Conservation (phyloP, 768 basidiomycete species). For the Collybia sp. region DNA sequence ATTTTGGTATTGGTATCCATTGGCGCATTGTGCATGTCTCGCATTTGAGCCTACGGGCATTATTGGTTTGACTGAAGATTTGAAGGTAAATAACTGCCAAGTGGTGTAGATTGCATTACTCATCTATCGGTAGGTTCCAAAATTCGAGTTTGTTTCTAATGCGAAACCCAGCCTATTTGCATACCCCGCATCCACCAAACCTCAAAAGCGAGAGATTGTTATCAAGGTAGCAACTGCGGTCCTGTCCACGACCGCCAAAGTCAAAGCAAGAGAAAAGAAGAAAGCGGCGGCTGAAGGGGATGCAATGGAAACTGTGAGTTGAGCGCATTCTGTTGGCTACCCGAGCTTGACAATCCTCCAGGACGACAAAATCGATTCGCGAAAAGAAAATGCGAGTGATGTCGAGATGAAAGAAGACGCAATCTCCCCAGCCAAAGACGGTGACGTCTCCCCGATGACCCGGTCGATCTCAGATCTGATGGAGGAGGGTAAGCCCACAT, state of each 20-base stretch:
- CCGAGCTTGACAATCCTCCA: slow-evolving; percentile 18
- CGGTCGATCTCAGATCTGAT: slow-evolving; percentile 47
- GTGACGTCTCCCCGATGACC: slow-evolving; percentile 53
- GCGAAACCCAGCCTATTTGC: slow-evolving; percentile 89
- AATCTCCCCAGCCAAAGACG: slow-evolving; percentile 35
- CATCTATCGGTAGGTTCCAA: slow-evolving; percentile 63
- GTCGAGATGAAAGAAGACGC: slow-evolving; percentile 76
- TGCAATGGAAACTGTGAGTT: slow-evolving; percentile 77
- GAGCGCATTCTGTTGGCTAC: neutral
- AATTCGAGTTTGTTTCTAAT: slow-evolving; percentile 88
- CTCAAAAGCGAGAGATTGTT: slow-evolving; percentile 89
- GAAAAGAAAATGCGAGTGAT: slow-evolving; percentile 56
- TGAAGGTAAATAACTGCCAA: slow-evolving; percentile 51
- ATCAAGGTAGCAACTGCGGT: slow-evolving; percentile 93
- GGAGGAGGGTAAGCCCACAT: slow-evolving; percentile 32
- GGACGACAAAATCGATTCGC: slow-evolving; percentile 51
- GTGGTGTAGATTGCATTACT: slow-evolving; percentile 4
- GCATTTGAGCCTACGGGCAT: slow-evolving; percentile 96
- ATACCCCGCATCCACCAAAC: slow-evolving; percentile 82
- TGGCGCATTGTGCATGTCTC: slow-evolving; percentile 88
- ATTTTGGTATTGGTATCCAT: slow-evolving; percentile 99
- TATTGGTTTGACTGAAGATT: slow-evolving; percentile 82
- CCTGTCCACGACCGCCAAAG: slow-evolving; percentile 94
- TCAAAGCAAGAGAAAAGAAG: slow-evolving; percentile 91
- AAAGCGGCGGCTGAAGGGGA: slow-evolving; percentile 83